Evolutionary conservation across 2,329 filamentous ascomycete genomes (phyloP).

Genomic region (Hypoxylon sp.): DNA sequence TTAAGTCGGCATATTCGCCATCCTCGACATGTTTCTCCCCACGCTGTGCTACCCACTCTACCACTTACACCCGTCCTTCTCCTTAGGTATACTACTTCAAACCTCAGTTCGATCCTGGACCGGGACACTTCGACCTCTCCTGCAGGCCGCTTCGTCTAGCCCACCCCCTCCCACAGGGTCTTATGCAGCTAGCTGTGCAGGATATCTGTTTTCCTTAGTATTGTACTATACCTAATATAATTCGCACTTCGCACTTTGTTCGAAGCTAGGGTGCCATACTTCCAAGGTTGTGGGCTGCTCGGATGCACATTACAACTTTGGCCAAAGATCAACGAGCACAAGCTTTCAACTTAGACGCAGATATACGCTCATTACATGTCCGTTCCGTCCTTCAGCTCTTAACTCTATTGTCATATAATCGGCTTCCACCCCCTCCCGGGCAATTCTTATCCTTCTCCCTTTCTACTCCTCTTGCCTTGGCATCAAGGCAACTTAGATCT

Average conservation of each 20-base stretch:
- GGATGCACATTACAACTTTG: constrained; percentile 44
- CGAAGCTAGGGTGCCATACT: constrained; percentile 37
- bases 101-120: constrained; percentile 42
- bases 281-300: constrained; percentile 42
- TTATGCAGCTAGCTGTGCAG: constrained; percentile 38
- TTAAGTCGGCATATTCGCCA: constrained; percentile 6
- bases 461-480: constrained; percentile 41
- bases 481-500: constrained; percentile 42
- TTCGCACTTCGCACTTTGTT: constrained; percentile 28
- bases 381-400: constrained; percentile 12
- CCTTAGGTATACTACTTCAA: constrained; percentile 31
- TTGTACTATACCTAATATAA: constrained; percentile 33
- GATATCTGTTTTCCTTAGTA: constrained; percentile 18
- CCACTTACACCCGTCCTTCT: constrained; percentile 24
- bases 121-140: constrained; percentile 39
- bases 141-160: constrained; percentile 44
- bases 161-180: constrained; percentile 37
- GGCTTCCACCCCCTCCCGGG: constrained; percentile 28
- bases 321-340: constrained; percentile 43
- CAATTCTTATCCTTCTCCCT: constrained; percentile 19
- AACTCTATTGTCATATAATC: constrained; percentile 44
- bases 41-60: constrained; percentile 30
- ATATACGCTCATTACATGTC: constrained; percentile 32
- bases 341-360: constrained; percentile 36
- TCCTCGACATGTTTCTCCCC: constrained; percentile 11